Base-by-base conservation (phyloP, 2,329 filamentous ascomycete genomes). In the Penicillium sp. region DNA sequence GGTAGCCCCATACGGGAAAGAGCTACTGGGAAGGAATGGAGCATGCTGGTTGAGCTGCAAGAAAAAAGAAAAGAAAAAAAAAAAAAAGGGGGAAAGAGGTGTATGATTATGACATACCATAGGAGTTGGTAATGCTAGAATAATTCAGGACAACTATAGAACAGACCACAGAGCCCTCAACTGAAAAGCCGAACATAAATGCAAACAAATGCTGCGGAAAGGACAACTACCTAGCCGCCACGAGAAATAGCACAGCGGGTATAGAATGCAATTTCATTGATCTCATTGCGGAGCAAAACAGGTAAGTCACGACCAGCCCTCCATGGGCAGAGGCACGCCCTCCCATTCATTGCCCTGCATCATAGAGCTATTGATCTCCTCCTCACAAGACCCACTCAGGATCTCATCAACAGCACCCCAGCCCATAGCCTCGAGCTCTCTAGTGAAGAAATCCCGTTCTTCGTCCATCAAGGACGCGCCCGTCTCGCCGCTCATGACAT, bases 361-460 rank as follows among this genome's bases (percentile, higher is more conserved):
- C 36, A 14, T 30, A 42, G 38, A 18, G 4, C 14, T 36, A 16
- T 27, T 26, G 13, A 49, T 11, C 7, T 49, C 47, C 26, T 49
- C 47, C 18, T 49, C 47, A 4, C 61, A 57, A 23, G 56, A 43
- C 9, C 67, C 65, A 56, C 60, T 61, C 27, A 64, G 54, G 47
- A 70, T 60, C 36, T 74, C 74, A 23, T 72, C 74, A n/a, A 66
- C 67, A 47, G 74, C 60, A 1, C 76, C 76, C 77, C 77, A 79
- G 7, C 76, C 87, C 70, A 90, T 79, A 70, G 84, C 89, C 68
- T 92, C 89, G 47, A 93, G 75, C 74, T 93, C 89, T 26, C 88
- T 79, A 35, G 84, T 81, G 68, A 93, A 93, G 70, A 93, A 93
- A 67, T 92, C 89, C 59, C 88, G 82, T 72, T 91, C 87, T 67